phyloP scores from a whole-genome alignment of 805 yeast genomes.

The Candida peoriensis region DNA sequence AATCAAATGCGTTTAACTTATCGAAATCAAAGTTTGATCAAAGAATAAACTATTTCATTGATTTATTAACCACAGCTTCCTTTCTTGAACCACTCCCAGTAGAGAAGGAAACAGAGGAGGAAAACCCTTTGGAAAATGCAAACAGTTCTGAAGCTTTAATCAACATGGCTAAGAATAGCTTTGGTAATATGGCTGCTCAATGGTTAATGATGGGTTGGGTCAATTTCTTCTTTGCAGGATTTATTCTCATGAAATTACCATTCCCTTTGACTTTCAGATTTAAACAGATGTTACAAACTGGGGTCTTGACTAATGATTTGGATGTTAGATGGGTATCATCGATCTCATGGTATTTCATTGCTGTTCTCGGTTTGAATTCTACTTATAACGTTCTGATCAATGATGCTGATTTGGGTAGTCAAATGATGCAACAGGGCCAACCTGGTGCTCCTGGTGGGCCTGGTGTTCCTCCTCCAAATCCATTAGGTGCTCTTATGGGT shows the following conservation, averaged over 20 bases:
- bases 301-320: conserved; percentile 77
- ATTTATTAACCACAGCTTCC: conserved; percentile 46
- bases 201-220: conserved; percentile 96
- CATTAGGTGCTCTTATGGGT: too few species aligned
- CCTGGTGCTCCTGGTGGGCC: conserved; percentile 2
- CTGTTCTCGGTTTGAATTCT: conserved; percentile 76
- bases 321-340: conserved; percentile 92
- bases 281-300: conserved; percentile 87
- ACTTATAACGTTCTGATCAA: conserved; percentile 68
- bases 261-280: conserved; percentile 87
- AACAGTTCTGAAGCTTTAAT: conserved; percentile 65
- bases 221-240: conserved; percentile 87
- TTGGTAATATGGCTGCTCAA: conserved; percentile 85
- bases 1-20: conserved; percentile 48
- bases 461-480: conserved; percentile 31
- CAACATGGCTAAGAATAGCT: conserved; percentile 73
- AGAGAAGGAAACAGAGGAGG: conserved; percentile 31
- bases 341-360: conserved; percentile 93
- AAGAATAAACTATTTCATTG: conserved; percentile 45
- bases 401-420: conserved; percentile 39
- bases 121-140: conserved; percentile 69
- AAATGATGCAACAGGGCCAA: conserved; percentile 37
- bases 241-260: conserved; percentile 81
- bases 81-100: conserved; percentile 45
- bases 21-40: conserved; percentile 45